Base-by-base conservation (phyloP, 495 filamentous ascomycete genomes). In the Jackrogersella minutella region DNA sequence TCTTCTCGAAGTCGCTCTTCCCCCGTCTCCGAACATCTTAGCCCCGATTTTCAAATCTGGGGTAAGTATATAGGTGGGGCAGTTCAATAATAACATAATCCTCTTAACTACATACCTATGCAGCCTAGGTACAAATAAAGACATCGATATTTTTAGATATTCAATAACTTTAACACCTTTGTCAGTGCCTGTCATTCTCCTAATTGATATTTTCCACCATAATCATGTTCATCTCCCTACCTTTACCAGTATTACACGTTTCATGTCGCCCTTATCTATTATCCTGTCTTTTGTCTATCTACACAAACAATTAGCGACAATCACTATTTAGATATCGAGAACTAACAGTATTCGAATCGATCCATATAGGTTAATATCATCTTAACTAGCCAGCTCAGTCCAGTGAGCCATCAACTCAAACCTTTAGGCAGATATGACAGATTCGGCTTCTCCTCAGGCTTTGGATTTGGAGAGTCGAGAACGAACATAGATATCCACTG, bases 401-500 rank as follows among this genome's bases (percentile, higher is more conserved):
- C n/a, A n/a, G 6, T 2, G 22, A 17, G 13, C 22, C 8, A 47
- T 14, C 44, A 30, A 47, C 13, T 31, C 22, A 17, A 31, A 9
- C 7, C 14, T 49, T 5, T n/a, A n/a, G n/a, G 44, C 30, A n/a
- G 10, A 14, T 47, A 26, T 47, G 43, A 9, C 14, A n/a, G 24
- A 16, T 10, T 47, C 14, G n/a, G n/a, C 34, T 16, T 11, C 9
- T 34, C 28, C 30, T 56, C 31, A 17, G 61, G 19, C n/a, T n/a
- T n/a, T n/a, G 37, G 17, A 17, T 24, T 58, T 9, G 57, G 62
- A 9, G 64, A 70, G 37, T 73, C 67, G 22, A 73, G 60, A 19
- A 68, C 62, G 34, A 73, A 73, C 30, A 65, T 59, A 33, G 28
- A 10, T 14, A 70, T 44, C 63, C 63, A 73, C 30, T 65, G 51